A percentile compares a stretch with the other conserved stretches of the same genome.
phyloP scores from a whole-genome alignment of 2,329 filamentous ascomycete species.

The Teratosphaeria viscida region DNA sequence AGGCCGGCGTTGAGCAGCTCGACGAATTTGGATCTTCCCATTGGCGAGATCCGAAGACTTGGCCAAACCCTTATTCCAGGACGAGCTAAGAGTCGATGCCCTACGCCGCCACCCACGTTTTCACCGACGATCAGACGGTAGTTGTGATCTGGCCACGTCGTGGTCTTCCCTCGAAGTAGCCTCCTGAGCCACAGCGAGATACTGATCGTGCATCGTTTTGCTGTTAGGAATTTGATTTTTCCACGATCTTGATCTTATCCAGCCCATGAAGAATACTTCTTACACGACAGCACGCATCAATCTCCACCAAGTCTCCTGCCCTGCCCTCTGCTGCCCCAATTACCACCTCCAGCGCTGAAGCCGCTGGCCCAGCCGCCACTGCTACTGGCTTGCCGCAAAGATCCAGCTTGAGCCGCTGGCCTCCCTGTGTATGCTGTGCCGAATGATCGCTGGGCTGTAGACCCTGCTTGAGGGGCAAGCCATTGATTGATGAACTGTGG shows the following conservation, averaged over 20 bases:
- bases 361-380: conserved; percentile 23
- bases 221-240: too few species aligned
- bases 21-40: too few species aligned
- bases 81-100: too few species aligned
- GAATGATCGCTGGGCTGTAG: conserved; percentile 40
- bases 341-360: conserved; percentile 17
- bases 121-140: too few species aligned
- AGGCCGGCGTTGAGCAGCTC: too few species aligned
- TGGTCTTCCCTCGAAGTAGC: too few species aligned
- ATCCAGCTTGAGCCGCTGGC: conserved; percentile 23
- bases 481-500: conserved; percentile 61
- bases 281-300: neutral
- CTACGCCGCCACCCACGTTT: too few species aligned
- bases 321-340: conserved; percentile 51
- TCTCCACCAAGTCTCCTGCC: conserved; percentile 50
- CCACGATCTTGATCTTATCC: neutral
- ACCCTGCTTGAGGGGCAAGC: conserved; percentile 42
- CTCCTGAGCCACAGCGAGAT: too few species aligned
- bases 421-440: conserved; percentile 49
- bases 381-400: conserved; percentile 18
- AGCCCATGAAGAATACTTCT: neutral
- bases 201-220: too few species aligned
- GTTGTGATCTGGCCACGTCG: too few species aligned
- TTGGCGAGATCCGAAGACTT: too few species aligned
- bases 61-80: too few species aligned